Percentiles rank a stretch among this genome's conserved stretches.
These are phyloP conservation scores for Aspergillus ellipticus DNA, from an alignment of 495 filamentous ascomycete species.

Conservation along the genomic window DNA sequence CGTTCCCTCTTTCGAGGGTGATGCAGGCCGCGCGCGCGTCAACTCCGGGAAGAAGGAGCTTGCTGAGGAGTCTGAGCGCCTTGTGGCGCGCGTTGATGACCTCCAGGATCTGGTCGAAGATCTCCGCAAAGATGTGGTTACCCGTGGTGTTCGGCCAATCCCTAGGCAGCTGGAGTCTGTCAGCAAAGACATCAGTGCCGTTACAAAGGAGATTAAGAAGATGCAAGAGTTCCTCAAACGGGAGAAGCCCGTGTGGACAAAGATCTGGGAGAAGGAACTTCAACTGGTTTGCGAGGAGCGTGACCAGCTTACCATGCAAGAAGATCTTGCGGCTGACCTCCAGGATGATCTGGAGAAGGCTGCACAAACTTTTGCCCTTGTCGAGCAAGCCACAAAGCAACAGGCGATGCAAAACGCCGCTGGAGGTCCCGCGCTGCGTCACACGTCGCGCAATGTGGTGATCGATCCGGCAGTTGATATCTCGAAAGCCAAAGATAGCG, in stretches of 20 bases:
- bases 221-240: conserved; percentile 86
- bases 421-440: conserved; percentile 41
- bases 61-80: conserved; percentile 75
- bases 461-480: conserved; percentile 68
- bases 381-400: conserved; percentile 95
- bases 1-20: conserved; percentile 60
- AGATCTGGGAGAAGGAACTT: conserved; percentile 97
- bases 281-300: conserved; percentile 92
- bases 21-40: conserved; percentile 78
- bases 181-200: conserved; percentile 75
- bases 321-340: conserved; percentile 87
- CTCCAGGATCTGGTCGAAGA: conserved; percentile 95
- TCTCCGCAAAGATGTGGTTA: conserved; percentile 93
- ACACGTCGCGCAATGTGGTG: conserved; percentile 57
- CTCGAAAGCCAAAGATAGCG: conserved; percentile 76
- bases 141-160: conserved; percentile 84
- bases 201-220: conserved; percentile 86
- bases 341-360: conserved; percentile 95
- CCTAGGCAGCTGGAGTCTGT: conserved; percentile 88
- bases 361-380: conserved; percentile 83
- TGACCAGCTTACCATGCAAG: conserved; percentile 89
- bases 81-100: conserved; percentile 90
- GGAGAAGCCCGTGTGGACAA: conserved; percentile 95
- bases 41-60: conserved; percentile 80
- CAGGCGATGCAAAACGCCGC: conserved; percentile 69